Evolutionary conservation across 2,329 filamentous ascomycete species (phyloP).

Genomic region (Cyclaneusma minus): DNA sequence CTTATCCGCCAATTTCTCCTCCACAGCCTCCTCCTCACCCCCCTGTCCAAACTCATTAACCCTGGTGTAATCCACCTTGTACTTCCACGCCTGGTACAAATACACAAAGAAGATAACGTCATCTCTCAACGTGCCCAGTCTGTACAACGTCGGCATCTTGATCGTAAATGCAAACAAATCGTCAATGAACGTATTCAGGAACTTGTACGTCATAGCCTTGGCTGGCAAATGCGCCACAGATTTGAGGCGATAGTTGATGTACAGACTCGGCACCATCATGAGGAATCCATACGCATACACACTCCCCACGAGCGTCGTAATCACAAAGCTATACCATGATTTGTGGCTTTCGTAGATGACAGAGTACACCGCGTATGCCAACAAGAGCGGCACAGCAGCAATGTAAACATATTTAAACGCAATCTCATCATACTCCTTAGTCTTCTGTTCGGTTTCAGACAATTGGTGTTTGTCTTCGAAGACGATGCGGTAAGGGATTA

Average conservation of each 20-base stretch:
- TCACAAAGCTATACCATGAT: slow-evolving; percentile 94
- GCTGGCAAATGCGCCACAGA: slow-evolving; percentile 92
- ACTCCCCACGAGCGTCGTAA: slow-evolving; percentile 84
- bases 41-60: slow-evolving; percentile 98
- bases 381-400: slow-evolving; percentile 71
- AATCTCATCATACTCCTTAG: slow-evolving; percentile 94
- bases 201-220: slow-evolving; percentile 96
- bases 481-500: slow-evolving; percentile 62
- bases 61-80: slow-evolving; percentile 78
- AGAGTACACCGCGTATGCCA: slow-evolving; percentile 83
- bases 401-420: slow-evolving; percentile 97
- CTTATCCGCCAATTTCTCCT: slow-evolving; percentile 30
- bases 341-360: slow-evolving; percentile 90
- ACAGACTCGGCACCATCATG: slow-evolving; percentile 95
- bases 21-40: slow-evolving; percentile 68
- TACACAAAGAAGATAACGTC: slow-evolving; percentile 98
- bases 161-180: slow-evolving; percentile 98
- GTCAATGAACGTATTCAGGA: slow-evolving; percentile 97
- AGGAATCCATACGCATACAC: slow-evolving; percentile 98
- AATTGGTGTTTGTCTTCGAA: slow-evolving; percentile 98
- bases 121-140: slow-evolving; percentile 81
- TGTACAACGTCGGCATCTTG: slow-evolving; percentile 93
- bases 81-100: slow-evolving; percentile 84
- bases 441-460: slow-evolving; percentile 90
- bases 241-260: slow-evolving; percentile 98